Evolutionary conservation across 345 rosid species (phyloP).

Genomic region (Eucalyptus erythrocorys): DNA sequence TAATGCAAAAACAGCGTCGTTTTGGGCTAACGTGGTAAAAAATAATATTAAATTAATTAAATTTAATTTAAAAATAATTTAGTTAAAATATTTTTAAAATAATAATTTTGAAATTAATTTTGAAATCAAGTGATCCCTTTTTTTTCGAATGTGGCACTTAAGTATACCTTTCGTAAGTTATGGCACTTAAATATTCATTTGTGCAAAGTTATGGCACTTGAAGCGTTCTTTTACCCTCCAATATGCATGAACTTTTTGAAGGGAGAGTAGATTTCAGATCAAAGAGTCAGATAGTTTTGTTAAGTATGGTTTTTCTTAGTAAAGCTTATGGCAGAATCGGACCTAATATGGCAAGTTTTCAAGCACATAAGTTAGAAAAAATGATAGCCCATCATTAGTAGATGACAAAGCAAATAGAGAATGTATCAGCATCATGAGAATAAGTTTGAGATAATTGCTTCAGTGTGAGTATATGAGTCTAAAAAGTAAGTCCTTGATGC

Average conservation of each 20-base stretch:
- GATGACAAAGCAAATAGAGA: background rate
- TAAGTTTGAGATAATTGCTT: background rate
- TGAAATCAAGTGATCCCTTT: no score
- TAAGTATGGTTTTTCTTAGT: background rate
- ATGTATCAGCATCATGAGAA: background rate
- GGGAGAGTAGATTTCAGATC: background rate
- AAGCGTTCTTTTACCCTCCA: no score
- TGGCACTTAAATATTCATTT: no score
- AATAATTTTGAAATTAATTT: no score
- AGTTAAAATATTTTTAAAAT: no score
- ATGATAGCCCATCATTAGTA: background rate
- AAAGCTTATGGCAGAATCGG: background rate
- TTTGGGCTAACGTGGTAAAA: no score
- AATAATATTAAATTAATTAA: no score
- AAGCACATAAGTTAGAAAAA: background rate
- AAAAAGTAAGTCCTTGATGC: background rate
- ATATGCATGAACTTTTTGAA: constrained; percentile 67
- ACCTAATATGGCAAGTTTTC: background rate
- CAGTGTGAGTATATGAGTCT: background rate
- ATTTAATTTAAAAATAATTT: no score
- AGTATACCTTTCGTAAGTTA: no score
- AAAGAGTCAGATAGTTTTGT: background rate
- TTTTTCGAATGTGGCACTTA: no score
- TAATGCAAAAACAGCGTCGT: no score
- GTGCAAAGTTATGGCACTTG: no score